Base-by-base conservation (phyloP, 1,139 yeast species). In the Lodderomyces theae region DNA sequence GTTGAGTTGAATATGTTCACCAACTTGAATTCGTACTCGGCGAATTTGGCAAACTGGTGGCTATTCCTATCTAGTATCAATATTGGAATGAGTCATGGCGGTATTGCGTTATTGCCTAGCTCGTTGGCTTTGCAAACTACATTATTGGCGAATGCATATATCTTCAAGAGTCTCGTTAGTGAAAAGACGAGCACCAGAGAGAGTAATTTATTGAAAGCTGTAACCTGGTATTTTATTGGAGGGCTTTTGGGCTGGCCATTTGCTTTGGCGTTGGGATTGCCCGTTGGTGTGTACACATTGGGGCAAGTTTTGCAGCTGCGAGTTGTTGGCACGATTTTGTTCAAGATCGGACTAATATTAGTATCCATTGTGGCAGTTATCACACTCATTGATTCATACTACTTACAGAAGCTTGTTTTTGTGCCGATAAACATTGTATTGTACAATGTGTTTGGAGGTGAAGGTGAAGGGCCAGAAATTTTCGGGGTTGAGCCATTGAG, bases 221-320 rank as follows among this genome's bases (percentile, higher is more conserved):
- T 85, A 33, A 54, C 75, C 1, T 74, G 74, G 66, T 69, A 77
- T 37, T 65, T 77, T 29, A 47, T 85, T 15, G 95, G 92, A 5
- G 94, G 94, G 0, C 56, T 90, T 1, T 49, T 85, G 26, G 97
- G 97, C 1, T 90, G 97, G 97, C 97, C 97, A 1, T 90, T 90
- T 62, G 79, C 85, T 0, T 62, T 86, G 44, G 81, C 78, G 0
- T 63, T 88, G 42, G 81, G 82, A 2, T 47, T 77, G 3, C 94
- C 95, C 0, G 69, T 82, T 48, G 74, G 79, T 1, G 2, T 68
- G 0, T 69, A 64, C 48, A 56, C 66, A 13, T 23, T 61, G 10
- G 16, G 38, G 9, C 41, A 36, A 2, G 46, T 51, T 2, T 11
- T 25, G 5, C 16, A 12, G 5, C 13, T 28, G 5, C 13, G 17